Evolutionary conservation across 768 basidiomycete genomes (phyloP), one percentile per base, ranked within the genome.

Genomic region (Podaxis sp.): DNA sequence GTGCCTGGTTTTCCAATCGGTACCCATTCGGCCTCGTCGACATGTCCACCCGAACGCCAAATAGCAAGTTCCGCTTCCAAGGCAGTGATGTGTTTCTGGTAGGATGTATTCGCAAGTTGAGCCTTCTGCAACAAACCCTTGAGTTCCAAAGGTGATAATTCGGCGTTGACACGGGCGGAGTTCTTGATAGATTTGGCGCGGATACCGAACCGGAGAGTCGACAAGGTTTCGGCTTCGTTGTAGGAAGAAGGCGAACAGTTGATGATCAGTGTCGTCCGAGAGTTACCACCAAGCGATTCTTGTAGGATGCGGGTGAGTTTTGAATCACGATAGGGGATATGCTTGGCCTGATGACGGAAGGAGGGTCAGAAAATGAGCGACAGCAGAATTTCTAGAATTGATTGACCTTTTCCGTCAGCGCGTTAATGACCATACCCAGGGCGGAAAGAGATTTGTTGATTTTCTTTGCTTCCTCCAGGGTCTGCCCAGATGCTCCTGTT

Each of bases 111-210:
- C 36, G 95, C 89, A 36, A 91, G 80, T 67, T 96, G 89, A 0
- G 96, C 92, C 76, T 96, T 97, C 70, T 88, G 87, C 65, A 99
- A 82, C 39, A 97, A 81, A 11, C 86, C 88, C 74, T 99, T 99
- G 78, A 99, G 90, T 71, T 99, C 97, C 54, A 95, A 81, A 2
- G 97, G 96, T 2, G 96, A 93, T 57, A 99, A 84, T 75, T 99
- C 97, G 58, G 95, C 95, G 75, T 99, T 99, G 78, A 99, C 93
- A 52, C 97, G 92, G 64, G 97, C 97, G 64, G 92, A 93, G 77
- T 99, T 99, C 92, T 99, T 99, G 87, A 99, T 99, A n/a, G 93
- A 93, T 77, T 99, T 99, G n/a, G 97, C 96, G 67, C 97, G 93
- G 73, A 99, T 99, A 81, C 97, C 97, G 74, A 99, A 99, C 26